Conservation (phyloP, 1,284 basidiomycete species). For the Butyriboletus appendiculatus region DNA sequence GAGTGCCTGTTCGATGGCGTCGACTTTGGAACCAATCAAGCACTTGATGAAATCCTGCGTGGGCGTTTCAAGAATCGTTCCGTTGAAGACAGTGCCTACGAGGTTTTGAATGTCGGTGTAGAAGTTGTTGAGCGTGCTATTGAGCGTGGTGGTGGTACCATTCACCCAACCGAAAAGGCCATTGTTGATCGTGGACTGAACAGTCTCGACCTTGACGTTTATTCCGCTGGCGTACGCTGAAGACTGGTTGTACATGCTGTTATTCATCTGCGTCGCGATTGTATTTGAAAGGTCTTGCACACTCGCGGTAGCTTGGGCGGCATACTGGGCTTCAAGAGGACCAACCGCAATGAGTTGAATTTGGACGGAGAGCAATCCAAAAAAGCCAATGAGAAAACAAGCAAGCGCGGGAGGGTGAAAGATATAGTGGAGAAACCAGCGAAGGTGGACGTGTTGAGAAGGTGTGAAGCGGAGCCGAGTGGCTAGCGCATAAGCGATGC, state of each 20-base stretch:
- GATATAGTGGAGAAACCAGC: conserved; percentile 87
- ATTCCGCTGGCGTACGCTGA: conserved; percentile 72
- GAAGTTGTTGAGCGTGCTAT: conserved; percentile 74
- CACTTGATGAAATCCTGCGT: conserved; percentile 89
- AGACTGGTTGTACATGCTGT: conserved; percentile 79
- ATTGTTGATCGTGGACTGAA: conserved; percentile 80
- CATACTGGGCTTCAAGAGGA: conserved; percentile 68
- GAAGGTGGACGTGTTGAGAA: conserved; percentile 62
- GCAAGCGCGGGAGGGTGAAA: conserved; percentile 89
- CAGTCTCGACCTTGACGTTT: conserved; percentile 67
- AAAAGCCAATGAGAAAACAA: conserved; percentile 86
- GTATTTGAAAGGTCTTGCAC: conserved; percentile 67
- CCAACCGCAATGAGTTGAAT: conserved; percentile 80
- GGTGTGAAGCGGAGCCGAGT: conserved; percentile 52
- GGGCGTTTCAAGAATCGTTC: conserved; percentile 78
- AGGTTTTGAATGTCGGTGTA: conserved; percentile 73
- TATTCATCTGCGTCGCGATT: conserved; percentile 79
- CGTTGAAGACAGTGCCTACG: conserved; percentile 75
- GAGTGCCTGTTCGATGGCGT: conserved; percentile 82
- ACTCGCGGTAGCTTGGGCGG: conserved; percentile 56
- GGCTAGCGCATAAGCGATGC: conserved; percentile 58
- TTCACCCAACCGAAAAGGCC: conserved; percentile 95
- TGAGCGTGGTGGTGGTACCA: conserved; percentile 86
- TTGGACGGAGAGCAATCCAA: conserved; percentile 88
- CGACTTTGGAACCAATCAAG: conserved; percentile 87